Percentiles rank a stretch among this genome's conserved stretches.
These are phyloP conservation scores for Fraxinus angustifolia DNA, from an alignment of 305 asterid genomes.

Conservation along the genomic window DNA sequence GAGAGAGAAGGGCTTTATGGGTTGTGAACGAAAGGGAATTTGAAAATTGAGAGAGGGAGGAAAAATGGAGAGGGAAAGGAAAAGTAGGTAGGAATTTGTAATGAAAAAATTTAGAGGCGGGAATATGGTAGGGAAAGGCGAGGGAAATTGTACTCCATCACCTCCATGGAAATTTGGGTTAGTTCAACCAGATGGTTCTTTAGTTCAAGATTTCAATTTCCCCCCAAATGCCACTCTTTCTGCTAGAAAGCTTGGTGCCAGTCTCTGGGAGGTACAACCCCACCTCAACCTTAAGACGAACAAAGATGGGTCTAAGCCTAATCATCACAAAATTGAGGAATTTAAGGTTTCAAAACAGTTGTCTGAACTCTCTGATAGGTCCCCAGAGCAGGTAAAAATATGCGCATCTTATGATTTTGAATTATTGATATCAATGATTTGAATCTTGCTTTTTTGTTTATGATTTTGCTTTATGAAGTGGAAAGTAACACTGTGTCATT, in stretches of 20 bases:
- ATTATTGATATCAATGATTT: background rate
- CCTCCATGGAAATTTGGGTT: conserved; percentile 68
- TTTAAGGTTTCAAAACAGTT: conserved; percentile 21
- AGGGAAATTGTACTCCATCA: conserved; percentile 70
- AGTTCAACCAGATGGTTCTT: conserved; percentile 52
- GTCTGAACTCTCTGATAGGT: conserved; percentile 23
- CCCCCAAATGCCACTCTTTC: conserved; percentile 41
- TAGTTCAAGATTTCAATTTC: conserved; percentile 42
- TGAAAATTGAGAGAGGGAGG: conserved; percentile 21
- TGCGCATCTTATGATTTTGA: background rate
- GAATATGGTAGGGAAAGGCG: conserved; percentile 60
- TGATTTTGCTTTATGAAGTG: background rate
- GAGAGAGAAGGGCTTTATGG: background rate
- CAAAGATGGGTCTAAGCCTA: conserved; percentile 22
- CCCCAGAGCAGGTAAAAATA: conserved; percentile 40
- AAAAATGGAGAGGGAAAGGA: conserved; percentile 24
- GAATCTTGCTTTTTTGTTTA: background rate
- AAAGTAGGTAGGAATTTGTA: conserved; percentile 35
- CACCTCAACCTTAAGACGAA: conserved; percentile 29
- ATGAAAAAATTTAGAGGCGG: conserved; percentile 56
- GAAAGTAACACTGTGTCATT: background rate
- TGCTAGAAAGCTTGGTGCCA: conserved; percentile 76
- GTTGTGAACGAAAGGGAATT: background rate
- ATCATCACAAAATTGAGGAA: conserved; percentile 26
- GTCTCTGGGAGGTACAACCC: conserved; percentile 70